These are phyloP conservation scores for Besnoitia besnoiti DNA, from an alignment of 169 alveolate genomes.

Conservation along the genomic window DNA sequence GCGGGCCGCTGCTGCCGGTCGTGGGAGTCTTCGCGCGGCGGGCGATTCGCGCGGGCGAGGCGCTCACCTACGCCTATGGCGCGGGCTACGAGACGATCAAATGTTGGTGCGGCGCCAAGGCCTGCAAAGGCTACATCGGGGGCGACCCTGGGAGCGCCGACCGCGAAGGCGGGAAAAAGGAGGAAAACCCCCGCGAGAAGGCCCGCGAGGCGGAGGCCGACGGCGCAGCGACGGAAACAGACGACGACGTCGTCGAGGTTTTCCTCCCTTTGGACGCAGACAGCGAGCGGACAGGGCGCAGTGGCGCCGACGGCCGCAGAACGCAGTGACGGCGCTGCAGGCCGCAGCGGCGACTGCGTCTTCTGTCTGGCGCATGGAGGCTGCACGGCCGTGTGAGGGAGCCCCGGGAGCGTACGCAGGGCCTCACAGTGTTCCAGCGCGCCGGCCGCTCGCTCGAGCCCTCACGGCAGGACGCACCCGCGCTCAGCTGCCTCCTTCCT, in stretches of 20 bases:
- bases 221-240: not conserved
- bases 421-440: too few species aligned
- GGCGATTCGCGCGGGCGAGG: conserved; percentile 80
- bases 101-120: not conserved
- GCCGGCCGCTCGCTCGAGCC: too few species aligned
- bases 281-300: too few species aligned
- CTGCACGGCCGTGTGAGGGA: too few species aligned
- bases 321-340: too few species aligned
- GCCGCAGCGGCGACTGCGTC: too few species aligned
- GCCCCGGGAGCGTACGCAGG: too few species aligned
- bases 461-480: too few species aligned
- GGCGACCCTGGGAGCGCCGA: not conserved
- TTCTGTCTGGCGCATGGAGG: too few species aligned
- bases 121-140: conserved; percentile 30
- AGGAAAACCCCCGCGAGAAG: not conserved
- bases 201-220: not conserved
- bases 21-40: conserved; percentile 79
- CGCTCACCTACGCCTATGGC: conserved; percentile 67
- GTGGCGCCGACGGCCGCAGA: too few species aligned
- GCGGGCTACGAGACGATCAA: not conserved
- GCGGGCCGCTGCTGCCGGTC: conserved; percentile 80
- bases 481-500: too few species aligned
- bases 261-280: too few species aligned
- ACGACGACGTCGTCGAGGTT: not conserved
- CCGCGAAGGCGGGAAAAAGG: not conserved